Evolutionary conservation across 306 rosid genomes (phyloP).

Genomic region (Medicago ruthenica): DNA sequence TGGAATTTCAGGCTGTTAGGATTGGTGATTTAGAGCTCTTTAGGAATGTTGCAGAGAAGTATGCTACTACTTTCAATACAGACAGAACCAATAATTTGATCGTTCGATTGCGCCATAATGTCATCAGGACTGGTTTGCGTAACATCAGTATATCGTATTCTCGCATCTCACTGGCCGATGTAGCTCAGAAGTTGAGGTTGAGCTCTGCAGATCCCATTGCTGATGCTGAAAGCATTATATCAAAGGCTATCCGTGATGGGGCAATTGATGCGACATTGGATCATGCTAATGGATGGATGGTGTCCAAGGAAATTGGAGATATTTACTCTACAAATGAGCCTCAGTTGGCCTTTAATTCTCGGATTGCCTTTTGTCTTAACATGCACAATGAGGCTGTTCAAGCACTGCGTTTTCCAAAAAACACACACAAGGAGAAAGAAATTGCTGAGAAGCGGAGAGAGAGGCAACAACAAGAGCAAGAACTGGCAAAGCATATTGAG

Average conservation of each 20-base stretch:
- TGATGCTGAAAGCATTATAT: slow-evolving; percentile 82
- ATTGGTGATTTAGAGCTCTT: slow-evolving; percentile 98
- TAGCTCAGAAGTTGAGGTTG: slow-evolving; percentile 88
- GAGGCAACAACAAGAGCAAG: slow-evolving; percentile 71
- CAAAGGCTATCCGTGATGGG: slow-evolving; percentile 97
- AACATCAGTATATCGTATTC: slow-evolving; percentile 96
- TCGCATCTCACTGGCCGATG: slow-evolving; percentile 88
- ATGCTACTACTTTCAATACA: slow-evolving; percentile 65
- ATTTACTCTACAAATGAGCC: slow-evolving; percentile 93
- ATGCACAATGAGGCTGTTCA: slow-evolving; percentile 93
- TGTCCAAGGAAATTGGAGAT: slow-evolving; percentile 94
- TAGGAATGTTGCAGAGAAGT: slow-evolving; percentile 83
- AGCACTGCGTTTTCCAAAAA: slow-evolving; percentile 67
- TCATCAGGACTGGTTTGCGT: slow-evolving; percentile 94
- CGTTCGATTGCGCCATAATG: slow-evolving; percentile 93
- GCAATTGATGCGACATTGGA: slow-evolving; percentile 78
- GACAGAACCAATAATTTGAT: slow-evolving; percentile 91
- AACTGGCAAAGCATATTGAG: slow-evolving; percentile 65
- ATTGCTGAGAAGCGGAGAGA: slow-evolving; percentile 65
- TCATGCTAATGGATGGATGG: slow-evolving; percentile 87
- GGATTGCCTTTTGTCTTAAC: slow-evolving; percentile 92
- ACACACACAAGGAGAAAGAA: slow-evolving; percentile 64
- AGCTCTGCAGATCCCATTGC: slow-evolving; percentile 81
- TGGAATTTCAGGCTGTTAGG: slow-evolving; percentile 83
- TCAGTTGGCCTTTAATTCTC: slow-evolving; percentile 86